Evolutionary conservation across 192 early-diverging fungal genomes (phyloP).

Genomic region (Globomyces pollinis-pini): DNA sequence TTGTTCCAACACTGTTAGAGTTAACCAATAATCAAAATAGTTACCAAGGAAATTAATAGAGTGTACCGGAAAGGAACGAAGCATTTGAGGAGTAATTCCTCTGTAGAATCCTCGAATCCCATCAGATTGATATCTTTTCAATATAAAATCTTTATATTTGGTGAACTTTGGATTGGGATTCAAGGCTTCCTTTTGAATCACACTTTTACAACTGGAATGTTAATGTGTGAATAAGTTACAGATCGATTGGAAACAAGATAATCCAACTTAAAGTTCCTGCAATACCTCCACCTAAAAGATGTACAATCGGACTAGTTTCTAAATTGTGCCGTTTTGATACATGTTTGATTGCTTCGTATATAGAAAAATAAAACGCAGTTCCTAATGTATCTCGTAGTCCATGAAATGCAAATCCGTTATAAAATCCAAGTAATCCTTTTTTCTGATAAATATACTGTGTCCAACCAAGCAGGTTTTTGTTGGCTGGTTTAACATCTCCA

Average conservation of each 20-base stretch:
- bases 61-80: constrained; percentile 44
- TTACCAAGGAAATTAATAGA: constrained; percentile 37
- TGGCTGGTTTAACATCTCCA: no score
- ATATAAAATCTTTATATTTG: constrained; percentile 22
- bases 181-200: constrained; percentile 43
- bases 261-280: constrained; percentile 41
- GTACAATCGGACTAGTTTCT: constrained; percentile 12
- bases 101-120: constrained; percentile 42
- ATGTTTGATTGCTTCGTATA: constrained; percentile 39
- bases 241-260: constrained; percentile 46
- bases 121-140: constrained; percentile 16
- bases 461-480: constrained; percentile 22
- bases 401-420: constrained; percentile 33
- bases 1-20: no score
- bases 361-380: constrained; percentile 38
- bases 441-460: constrained; percentile 25
- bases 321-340: constrained; percentile 10
- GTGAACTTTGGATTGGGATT: constrained; percentile 30
- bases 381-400: constrained; percentile 33
- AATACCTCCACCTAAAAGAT: constrained; percentile 37
- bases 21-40: no score
- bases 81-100: constrained; percentile 40
- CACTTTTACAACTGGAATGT: constrained; percentile 44
- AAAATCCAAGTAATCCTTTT: constrained; percentile 39
- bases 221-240: constrained; percentile 21